These are phyloP conservation scores for Hypoxylon perforatum DNA, from an alignment of 495 filamentous ascomycete genomes.

Conservation along the genomic window DNA sequence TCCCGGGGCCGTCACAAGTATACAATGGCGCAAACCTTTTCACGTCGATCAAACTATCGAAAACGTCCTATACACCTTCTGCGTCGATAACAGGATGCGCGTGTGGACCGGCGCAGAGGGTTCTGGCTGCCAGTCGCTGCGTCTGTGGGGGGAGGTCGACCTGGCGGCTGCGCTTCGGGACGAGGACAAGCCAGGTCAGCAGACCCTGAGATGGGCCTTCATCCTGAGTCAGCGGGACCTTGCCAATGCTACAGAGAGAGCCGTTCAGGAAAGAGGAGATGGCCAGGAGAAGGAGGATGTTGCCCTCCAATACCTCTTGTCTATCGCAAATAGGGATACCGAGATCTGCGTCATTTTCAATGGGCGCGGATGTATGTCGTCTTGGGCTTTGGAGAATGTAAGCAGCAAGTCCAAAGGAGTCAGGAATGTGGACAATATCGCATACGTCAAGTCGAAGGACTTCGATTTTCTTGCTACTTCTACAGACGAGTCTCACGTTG, in stretches of 20 bases:
- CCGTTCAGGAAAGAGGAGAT: conserved; percentile 69
- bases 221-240: conserved; percentile 89
- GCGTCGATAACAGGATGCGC: conserved; percentile 82
- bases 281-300: conserved; percentile 71
- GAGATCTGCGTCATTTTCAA: conserved; percentile 91
- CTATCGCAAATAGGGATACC: conserved; percentile 84
- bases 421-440: conserved; percentile 85
- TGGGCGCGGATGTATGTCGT: conserved; percentile 86
- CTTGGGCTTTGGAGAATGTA: conserved; percentile 93
- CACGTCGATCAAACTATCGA: conserved; percentile 82
- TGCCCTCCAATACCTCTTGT: conserved; percentile 83
- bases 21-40: conserved; percentile 85
- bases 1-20: conserved; percentile 77
- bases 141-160: conserved; percentile 86
- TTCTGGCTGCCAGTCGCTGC: conserved; percentile 75
- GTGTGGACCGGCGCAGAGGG: conserved; percentile 85
- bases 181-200: conserved; percentile 55
- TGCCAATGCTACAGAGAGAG: conserved; percentile 76
- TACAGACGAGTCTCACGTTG: conserved; percentile 61
- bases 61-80: conserved; percentile 93
- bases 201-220: conserved; percentile 74
- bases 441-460: conserved; percentile 74
- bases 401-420: conserved; percentile 76
- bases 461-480: conserved; percentile 69
- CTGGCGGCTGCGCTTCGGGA: conserved; percentile 76